Evolutionary conservation across 2,329 filamentous ascomycete species (phyloP).

Genomic region (Lizonia empirigonia): DNA sequence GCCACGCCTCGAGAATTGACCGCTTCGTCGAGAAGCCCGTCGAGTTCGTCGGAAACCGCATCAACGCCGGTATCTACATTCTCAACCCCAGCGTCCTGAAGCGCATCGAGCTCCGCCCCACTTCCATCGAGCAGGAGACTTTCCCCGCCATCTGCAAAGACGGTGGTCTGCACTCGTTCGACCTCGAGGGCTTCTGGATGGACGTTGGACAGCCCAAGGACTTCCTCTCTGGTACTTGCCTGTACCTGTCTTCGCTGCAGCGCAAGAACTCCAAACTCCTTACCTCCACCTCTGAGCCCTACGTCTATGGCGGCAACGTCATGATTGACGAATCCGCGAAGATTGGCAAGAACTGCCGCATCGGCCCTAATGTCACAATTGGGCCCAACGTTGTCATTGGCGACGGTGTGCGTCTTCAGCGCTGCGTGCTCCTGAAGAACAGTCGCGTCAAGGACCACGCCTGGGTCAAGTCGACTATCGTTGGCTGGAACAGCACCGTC

Average conservation of each 20-base stretch:
- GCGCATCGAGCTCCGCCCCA: conserved; percentile 94
- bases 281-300: conserved; percentile 73
- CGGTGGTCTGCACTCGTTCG: conserved; percentile 91
- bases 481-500: conserved; percentile 96
- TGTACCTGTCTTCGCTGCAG: conserved; percentile 90
- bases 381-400: conserved; percentile 90
- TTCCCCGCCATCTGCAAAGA: conserved; percentile 94
- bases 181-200: conserved; percentile 99
- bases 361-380: conserved; percentile 95
- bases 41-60: conserved; percentile 97
- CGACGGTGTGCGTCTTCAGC: conserved; percentile 91
- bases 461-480: conserved; percentile 98
- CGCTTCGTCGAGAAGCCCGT: conserved; percentile 99
- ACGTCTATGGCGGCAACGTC: conserved; percentile 91
- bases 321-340: conserved; percentile 92
- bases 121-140: conserved; percentile 97
- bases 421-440: conserved; percentile 85
- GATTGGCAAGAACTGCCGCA: conserved; percentile 98
- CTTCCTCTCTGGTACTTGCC: conserved; percentile 92
- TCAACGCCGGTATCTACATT: conserved; percentile 98
- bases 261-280: conserved; percentile 90
- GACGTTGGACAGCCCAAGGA: conserved; percentile 98
- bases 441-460: conserved; percentile 98
- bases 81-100: conserved; percentile 89
- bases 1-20: conserved; percentile 89